Evolutionary conservation across 345 rosid species (phyloP).

Genomic region (Excoecaria cochinchinensis): DNA sequence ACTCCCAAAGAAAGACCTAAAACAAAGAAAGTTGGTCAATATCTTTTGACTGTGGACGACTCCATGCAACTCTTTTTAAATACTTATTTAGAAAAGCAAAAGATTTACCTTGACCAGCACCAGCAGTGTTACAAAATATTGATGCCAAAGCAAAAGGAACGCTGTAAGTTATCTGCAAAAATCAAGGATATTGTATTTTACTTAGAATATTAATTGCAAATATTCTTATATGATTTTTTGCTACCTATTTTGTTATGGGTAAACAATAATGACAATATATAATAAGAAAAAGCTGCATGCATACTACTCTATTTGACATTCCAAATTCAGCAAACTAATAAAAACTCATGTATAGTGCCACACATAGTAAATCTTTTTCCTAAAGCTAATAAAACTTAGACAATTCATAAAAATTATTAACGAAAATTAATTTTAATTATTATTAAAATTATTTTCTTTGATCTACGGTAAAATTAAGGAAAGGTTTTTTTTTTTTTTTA

Average conservation of each 20-base stretch:
- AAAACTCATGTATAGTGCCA: no score
- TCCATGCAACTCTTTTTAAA: no score
- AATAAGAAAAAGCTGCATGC: background rate
- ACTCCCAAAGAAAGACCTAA: constrained; percentile 85
- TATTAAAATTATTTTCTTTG: no score
- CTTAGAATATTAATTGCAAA: background rate
- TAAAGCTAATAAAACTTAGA: no score
- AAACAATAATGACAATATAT: background rate
- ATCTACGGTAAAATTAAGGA: no score
- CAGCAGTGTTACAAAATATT: constrained; percentile 51
- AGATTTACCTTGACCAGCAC: constrained; percentile 82
- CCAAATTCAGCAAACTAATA: no score
- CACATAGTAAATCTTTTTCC: no score
- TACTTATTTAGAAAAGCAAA: background rate
- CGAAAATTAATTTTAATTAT: no score
- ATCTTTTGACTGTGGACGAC: background rate
- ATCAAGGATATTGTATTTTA: background rate
- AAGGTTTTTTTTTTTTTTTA: background rate
- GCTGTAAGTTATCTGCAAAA: constrained; percentile 68
- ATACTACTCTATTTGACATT: background rate
- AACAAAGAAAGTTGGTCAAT: background rate
- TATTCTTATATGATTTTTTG: no score
- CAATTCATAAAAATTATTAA: no score
- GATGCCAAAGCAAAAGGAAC: constrained; percentile 94
- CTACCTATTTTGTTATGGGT: background rate